Percentiles rank a stretch among this genome's conserved stretches.
These are phyloP conservation scores for Diutina mesorugosa DNA, from an alignment of 1,139 yeast genomes.

Conservation along the genomic window DNA sequence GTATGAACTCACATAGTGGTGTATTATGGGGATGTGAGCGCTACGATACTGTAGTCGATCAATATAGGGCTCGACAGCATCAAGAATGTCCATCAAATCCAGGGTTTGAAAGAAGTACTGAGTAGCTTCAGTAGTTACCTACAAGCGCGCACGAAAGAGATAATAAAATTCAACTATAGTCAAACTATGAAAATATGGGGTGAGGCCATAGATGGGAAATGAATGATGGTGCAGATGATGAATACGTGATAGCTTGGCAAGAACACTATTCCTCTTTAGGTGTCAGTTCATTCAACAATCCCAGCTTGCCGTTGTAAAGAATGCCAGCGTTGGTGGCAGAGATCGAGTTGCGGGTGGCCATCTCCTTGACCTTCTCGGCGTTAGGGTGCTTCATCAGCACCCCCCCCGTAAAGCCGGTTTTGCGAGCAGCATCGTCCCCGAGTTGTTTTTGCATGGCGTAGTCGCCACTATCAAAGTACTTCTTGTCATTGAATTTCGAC, in stretches of 20 bases:
- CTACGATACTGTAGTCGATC: background rate
- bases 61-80: background rate
- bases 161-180: background rate
- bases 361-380: slow-evolving; percentile 37
- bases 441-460: slow-evolving; percentile 70
- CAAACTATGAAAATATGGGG: background rate
- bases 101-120: background rate
- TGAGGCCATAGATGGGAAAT: background rate
- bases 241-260: background rate
- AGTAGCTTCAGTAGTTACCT: too few species aligned
- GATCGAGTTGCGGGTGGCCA: slow-evolving; percentile 31
- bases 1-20: background rate
- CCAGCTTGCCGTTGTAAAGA: slow-evolving; percentile 33
- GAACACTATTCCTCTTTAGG: slow-evolving; percentile 11
- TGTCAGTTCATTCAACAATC: slow-evolving; percentile 31
- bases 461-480: slow-evolving; percentile 94
- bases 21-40: background rate
- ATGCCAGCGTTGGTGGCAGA: slow-evolving; percentile 33
- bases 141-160: background rate
- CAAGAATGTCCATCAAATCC: background rate
- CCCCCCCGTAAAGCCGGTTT: slow-evolving; percentile 7
- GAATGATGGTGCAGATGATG: background rate
- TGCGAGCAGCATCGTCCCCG: slow-evolving; percentile 2
- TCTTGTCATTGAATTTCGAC: slow-evolving; percentile 74
- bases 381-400: slow-evolving; percentile 34